Evolutionary conservation across 2,329 filamentous ascomycete genomes (phyloP).

Genomic region (Fusarium newnesense): DNA sequence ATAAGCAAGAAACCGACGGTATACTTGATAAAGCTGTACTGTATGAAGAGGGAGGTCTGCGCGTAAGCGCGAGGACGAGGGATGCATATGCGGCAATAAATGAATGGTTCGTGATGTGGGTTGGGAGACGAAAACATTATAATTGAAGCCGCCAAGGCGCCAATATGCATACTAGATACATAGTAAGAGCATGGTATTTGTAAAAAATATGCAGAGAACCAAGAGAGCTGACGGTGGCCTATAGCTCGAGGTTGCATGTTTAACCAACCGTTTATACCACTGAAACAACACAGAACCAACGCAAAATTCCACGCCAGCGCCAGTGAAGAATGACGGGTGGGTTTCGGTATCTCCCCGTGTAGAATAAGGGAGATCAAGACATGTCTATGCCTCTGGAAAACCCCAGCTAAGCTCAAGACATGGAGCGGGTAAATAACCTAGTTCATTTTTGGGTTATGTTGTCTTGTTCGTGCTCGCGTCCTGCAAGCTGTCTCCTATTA

Average conservation of each 20-base stretch:
- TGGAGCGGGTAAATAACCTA: constrained; percentile 22
- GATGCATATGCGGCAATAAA: constrained; percentile 8
- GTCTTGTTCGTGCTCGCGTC: constrained; percentile 16
- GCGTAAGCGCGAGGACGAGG: constrained; percentile 15
- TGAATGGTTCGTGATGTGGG: constrained; percentile 6
- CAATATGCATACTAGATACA: constrained; percentile 3
- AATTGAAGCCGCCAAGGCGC: not conserved
- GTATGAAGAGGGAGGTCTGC: constrained; percentile 8
- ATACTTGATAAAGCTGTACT: not conserved
- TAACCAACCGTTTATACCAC: not conserved
- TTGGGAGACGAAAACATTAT: not conserved
- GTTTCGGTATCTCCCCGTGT: not conserved
- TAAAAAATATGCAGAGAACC: not conserved
- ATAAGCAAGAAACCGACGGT: constrained; percentile 7
- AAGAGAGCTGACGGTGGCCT: not conserved
- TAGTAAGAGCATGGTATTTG: not conserved
- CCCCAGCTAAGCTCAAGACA: constrained; percentile 19
- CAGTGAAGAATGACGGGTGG: not conserved
- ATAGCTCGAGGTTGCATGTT: not conserved
- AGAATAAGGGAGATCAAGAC: constrained; percentile 29
- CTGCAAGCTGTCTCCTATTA: not conserved
- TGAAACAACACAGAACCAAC: constrained; percentile 13
- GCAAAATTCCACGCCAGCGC: constrained; percentile 1
- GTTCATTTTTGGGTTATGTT: constrained; percentile 7
- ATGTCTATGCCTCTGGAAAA: constrained; percentile 9